Evolutionary conservation across 768 basidiomycete species (phyloP), one percentile per base, ranked within the genome.

Genomic region (Calocybe cyanea): DNA sequence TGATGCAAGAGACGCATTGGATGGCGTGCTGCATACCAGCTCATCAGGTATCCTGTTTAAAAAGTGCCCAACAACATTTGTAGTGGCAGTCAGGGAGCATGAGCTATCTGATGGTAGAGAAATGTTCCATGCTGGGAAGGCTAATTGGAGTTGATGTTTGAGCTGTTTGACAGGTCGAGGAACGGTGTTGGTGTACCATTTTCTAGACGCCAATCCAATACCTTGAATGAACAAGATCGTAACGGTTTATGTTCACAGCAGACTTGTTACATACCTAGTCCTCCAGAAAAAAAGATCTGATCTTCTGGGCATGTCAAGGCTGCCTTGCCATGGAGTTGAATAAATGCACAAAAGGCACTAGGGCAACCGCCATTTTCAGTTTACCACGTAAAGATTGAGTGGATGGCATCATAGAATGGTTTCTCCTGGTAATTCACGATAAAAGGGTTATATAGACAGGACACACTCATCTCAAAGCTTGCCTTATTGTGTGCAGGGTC

Each of bases 271-370:
- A n/a, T n/a, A 72, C 75, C 69, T 11, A 76, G 63, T 23, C 75
- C 75, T 14, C 64, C 61, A 2, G 76, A 76, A 2, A 77, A 52
- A 56, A 78, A 76, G 2, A 73, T 60, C 1, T 65, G 62, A 40
- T 75, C 74, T 0, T 43, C 50, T 0, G 57, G 41, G 48, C 76
- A 78, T 0, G 71, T 66, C 14, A 51, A 55, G 3, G 53, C 24
- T 0, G 55, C 65, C 57, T 78, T 78, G 2, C 73, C 76, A 36
- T 78, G 75, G 24, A 78, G 50, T 42, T 78, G 75, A 17, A 76
- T 62, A 38, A 69, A 76, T 4, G 68, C 73, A 35, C 76, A 76
- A 0, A 64, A 62, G 3, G 59, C 43, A 0, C 64, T 47, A 0
- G 67, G 64, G 46, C 73, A 76, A 6, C 73, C 73, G 2, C 60